These are phyloP conservation scores for Cucurbita ficifolia DNA, from an alignment of 306 rosid genomes.

Conservation along the genomic window DNA sequence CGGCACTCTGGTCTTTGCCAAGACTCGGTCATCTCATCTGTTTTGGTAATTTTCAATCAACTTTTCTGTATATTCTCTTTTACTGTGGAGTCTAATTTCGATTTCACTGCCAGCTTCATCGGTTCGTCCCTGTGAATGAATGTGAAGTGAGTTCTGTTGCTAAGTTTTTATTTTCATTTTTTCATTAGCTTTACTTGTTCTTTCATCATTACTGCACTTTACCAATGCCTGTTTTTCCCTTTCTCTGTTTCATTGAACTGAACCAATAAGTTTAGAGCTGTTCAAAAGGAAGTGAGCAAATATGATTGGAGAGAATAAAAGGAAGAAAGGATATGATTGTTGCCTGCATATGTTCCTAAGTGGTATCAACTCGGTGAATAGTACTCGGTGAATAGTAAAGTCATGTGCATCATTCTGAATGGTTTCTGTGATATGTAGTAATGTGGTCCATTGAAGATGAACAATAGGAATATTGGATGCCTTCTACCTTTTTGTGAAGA, in stretches of 20 bases:
- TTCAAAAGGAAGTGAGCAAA: neutral
- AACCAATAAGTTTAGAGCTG: neutral
- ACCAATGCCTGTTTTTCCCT: neutral
- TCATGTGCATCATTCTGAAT: neutral
- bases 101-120: constrained; percentile 13
- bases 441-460: constrained; percentile 17
- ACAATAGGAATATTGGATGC: constrained; percentile 12
- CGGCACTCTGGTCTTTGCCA: neutral
- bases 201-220: neutral
- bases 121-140: constrained; percentile 29
- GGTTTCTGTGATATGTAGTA: constrained; percentile 9
- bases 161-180: neutral
- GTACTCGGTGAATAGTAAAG: neutral
- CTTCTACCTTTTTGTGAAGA: constrained; percentile 6
- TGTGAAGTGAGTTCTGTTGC: constrained; percentile 12
- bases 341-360: neutral
- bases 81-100: neutral
- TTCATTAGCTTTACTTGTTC: neutral
- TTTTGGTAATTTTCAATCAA: constrained; percentile 17
- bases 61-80: constrained; percentile 15
- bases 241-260: constrained; percentile 5
- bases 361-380: neutral
- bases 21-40: constrained; percentile 7
- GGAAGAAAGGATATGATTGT: neutral
- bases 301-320: neutral